Conservation (phyloP, 2,329 filamentous ascomycete genomes). For the Penicillium concentricum region DNA sequence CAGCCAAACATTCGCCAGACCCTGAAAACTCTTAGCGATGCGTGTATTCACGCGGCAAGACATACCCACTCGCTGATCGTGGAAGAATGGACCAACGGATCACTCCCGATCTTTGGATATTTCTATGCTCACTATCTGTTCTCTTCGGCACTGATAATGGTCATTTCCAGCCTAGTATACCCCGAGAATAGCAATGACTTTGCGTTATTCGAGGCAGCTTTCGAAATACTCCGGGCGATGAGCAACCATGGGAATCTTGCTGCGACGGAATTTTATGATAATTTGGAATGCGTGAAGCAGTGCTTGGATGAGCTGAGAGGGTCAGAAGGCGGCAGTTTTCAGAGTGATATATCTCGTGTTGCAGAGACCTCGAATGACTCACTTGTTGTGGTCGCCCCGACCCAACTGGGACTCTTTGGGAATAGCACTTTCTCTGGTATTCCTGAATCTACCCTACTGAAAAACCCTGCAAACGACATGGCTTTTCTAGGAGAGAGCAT, state of each 20-base stretch:
- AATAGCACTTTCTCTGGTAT: not conserved
- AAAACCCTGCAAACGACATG: slow-evolving; percentile 12
- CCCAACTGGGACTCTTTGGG: not conserved
- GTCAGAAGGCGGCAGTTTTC: not conserved
- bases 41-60: slow-evolving; percentile 34
- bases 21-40: slow-evolving; percentile 31
- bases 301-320: slow-evolving; percentile 6
- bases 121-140: slow-evolving; percentile 38
- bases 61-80: slow-evolving; percentile 31
- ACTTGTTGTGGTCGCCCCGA: not conserved
- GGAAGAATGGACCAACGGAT: slow-evolving; percentile 34
- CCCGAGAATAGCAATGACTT: slow-evolving; percentile 20
- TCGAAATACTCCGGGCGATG: slow-evolving; percentile 28
- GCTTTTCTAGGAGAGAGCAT: slow-evolving; percentile 18
- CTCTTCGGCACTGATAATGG: slow-evolving; percentile 33
- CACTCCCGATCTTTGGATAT: slow-evolving; percentile 34
- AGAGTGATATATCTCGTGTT: not conserved
- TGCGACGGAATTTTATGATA: slow-evolving; percentile 30
- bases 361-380: not conserved
- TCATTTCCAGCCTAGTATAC: slow-evolving; percentile 28
- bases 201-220: slow-evolving; percentile 24
- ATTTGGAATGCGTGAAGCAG: slow-evolving; percentile 20
- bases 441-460: slow-evolving; percentile 2
- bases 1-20: slow-evolving; percentile 18
- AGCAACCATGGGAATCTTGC: slow-evolving; percentile 31